A percentile compares a stretch with the other conserved stretches of the same genome.
These are phyloP conservation scores for Epichloe baconii DNA, from an alignment of 2,329 filamentous ascomycete species.

Conservation along the genomic window DNA sequence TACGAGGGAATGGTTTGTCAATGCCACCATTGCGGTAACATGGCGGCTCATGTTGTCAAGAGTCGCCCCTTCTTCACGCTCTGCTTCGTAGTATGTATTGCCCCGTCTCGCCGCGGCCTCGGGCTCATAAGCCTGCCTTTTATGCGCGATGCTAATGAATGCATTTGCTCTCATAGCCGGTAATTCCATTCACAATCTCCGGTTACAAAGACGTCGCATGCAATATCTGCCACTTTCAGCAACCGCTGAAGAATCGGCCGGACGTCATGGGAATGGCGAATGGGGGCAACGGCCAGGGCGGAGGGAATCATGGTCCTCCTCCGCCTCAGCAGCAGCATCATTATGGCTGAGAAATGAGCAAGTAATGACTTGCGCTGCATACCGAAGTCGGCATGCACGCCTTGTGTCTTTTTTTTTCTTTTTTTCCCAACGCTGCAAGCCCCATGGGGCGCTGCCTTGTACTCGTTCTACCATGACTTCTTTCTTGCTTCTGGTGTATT, in stretches of 20 bases:
- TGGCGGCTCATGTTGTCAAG: slow-evolving; percentile 46
- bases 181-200: slow-evolving; percentile 57
- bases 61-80: slow-evolving; percentile 65
- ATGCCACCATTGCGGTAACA: slow-evolving; percentile 56
- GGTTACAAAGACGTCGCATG: slow-evolving; percentile 59
- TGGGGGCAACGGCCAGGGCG: slow-evolving; percentile 15
- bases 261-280: slow-evolving; percentile 41
- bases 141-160: neutral
- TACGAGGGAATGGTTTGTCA: slow-evolving; percentile 50
- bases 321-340: slow-evolving; percentile 13
- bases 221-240: slow-evolving; percentile 63
- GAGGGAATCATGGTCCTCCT: slow-evolving; percentile 17
- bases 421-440: neutral
- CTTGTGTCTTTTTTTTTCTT: neutral
- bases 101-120: neutral
- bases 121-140: neutral
- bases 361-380: neutral
- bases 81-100: slow-evolving; percentile 51
- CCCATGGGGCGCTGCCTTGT: neutral
- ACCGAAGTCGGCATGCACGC: too few species aligned
- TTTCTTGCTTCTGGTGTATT: neutral
- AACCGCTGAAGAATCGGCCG: slow-evolving; percentile 46
- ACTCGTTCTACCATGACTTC: neutral
- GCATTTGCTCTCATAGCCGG: slow-evolving; percentile 32
- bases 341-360: neutral